Base-by-base conservation (phyloP, 179 eudicot species). In the Beta lomatogona region DNA sequence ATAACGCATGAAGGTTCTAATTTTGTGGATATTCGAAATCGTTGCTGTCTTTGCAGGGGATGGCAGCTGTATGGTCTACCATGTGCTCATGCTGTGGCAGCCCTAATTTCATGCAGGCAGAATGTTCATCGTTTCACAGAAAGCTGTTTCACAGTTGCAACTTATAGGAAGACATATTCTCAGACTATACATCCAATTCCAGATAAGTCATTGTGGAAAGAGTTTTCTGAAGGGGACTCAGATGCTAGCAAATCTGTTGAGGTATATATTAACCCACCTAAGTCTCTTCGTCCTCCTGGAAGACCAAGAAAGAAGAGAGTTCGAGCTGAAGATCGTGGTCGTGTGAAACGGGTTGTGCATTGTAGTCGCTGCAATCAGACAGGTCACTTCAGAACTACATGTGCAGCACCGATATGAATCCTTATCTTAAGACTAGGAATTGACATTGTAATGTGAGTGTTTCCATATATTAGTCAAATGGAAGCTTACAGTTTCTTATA, bases 21-120 rank as follows among this genome's bases (percentile, higher is more conserved):
- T 58, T 91, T 93, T 77, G 99, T 95, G 28, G 99, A 95, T 76
- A 95, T 95, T 59, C 72, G 93, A 66, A 91, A 87, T 25, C 88
- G 99, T 25, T 87, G 85, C n/a, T 95, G 99, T 77, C 87, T 93
- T 0, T 95, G 99, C 78, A 77, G 94, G 54, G 91, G 95, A 3
- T 95, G 99, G 98, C 98, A 95, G 79, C 82, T 92, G 65, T 94
- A 89, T 70, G 99, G 99, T 41, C 86, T 95, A n/a, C 99, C 99
- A 1, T 95, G 99, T 85, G 98, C 99, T 57, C 99, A 95, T 83
- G 99, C 95, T 18, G 97, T 93, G 64, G 97, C 99, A 31, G 99
- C 99, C 36, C 88, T 95, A 21, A 87, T 93, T 76, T 95, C 97
- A 4, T 92, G 98, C 80, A 90, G 99, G 88, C 97, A 93, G 83